Percentiles rank a stretch among this genome's conserved stretches.
Conservation (phyloP, 768 basidiomycete species). For the Amanita rimosa region DNA sequence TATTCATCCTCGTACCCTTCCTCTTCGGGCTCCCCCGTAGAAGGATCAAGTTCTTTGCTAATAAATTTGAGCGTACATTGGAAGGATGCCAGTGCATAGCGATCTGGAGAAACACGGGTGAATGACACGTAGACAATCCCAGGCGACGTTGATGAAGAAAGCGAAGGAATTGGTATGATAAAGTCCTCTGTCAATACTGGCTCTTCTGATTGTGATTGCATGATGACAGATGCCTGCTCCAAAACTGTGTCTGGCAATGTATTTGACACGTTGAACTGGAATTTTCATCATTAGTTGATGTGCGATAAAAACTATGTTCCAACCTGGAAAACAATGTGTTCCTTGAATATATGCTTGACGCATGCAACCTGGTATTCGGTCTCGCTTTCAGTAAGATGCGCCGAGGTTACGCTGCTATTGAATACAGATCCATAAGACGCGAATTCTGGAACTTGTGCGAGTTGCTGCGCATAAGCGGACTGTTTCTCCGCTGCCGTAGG, state of each 20-base stretch:
- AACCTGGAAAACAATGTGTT: constrained; percentile 96
- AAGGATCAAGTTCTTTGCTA: constrained; percentile 95
- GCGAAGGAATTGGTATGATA: constrained; percentile 72
- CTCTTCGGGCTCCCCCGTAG: constrained; percentile 90
- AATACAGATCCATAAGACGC: constrained; percentile 75
- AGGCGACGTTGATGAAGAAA: constrained; percentile 64
- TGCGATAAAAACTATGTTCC: constrained; percentile 11
- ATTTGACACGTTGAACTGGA: constrained; percentile 93
- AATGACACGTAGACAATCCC: constrained; percentile 90
- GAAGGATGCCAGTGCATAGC: constrained; percentile 79
- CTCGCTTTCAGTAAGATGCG: constrained; percentile 88
- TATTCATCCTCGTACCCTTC: constrained; percentile 99
- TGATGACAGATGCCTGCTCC: constrained; percentile 88
- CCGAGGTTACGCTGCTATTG: constrained; percentile 71
- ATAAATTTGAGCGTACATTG: constrained; percentile 86
- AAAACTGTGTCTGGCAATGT: constrained; percentile 92
- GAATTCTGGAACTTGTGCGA: constrained; percentile 81
- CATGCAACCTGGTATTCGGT: constrained; percentile 97
- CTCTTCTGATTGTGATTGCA: constrained; percentile 72
- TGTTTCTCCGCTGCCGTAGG: constrained; percentile 83
- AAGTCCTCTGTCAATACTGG: constrained; percentile 83
- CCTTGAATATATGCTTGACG: constrained; percentile 94
- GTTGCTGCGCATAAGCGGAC: constrained; percentile 78
- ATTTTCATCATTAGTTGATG: constrained; percentile 4
- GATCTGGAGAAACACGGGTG: constrained; percentile 66